These are phyloP conservation scores for Hypsizygus ulmarius DNA, from an alignment of 1,284 basidiomycete species.

Conservation along the genomic window DNA sequence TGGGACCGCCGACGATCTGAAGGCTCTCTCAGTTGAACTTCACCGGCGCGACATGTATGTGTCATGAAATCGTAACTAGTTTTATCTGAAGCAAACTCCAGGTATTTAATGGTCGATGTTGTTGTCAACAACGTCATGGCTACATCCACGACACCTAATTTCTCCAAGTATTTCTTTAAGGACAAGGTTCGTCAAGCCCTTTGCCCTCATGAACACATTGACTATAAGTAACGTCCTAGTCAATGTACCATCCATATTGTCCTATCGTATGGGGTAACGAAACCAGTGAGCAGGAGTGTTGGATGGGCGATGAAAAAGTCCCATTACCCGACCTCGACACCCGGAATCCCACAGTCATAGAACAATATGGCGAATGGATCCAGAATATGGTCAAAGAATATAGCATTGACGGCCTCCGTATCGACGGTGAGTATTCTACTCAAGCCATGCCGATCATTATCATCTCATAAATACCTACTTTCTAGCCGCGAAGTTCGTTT, in stretches of 20 bases:
- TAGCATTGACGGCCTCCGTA: constrained; percentile 68
- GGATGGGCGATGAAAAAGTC: constrained; percentile 70
- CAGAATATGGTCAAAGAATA: constrained; percentile 59
- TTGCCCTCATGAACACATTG: not conserved
- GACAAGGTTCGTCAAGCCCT: constrained; percentile 35
- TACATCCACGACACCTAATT: constrained; percentile 11
- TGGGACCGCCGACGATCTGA: constrained; percentile 67
- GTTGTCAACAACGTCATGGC: constrained; percentile 55
- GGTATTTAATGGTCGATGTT: constrained; percentile 78
- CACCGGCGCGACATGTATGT: constrained; percentile 67
- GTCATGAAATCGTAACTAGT: not conserved
- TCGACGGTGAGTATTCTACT: constrained; percentile 54
- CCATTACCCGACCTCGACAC: constrained; percentile 75
- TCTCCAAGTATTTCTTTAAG: constrained; percentile 59
- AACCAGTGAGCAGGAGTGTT: constrained; percentile 69
- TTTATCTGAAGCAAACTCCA: constrained; percentile 17
- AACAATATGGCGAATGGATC: constrained; percentile 62
- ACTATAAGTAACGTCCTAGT: constrained; percentile 26
- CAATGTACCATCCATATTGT: constrained; percentile 65
- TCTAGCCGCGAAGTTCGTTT: constrained; percentile 60
- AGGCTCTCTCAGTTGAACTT: constrained; percentile 58
- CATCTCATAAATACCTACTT: constrained; percentile 10
- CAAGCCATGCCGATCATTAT: not conserved
- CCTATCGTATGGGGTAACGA: constrained; percentile 61
- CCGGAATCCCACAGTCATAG: constrained; percentile 55